These are phyloP conservation scores for Musa schizocarpa DNA, from an alignment of 176 grass and related monocot species.

Conservation along the genomic window DNA sequence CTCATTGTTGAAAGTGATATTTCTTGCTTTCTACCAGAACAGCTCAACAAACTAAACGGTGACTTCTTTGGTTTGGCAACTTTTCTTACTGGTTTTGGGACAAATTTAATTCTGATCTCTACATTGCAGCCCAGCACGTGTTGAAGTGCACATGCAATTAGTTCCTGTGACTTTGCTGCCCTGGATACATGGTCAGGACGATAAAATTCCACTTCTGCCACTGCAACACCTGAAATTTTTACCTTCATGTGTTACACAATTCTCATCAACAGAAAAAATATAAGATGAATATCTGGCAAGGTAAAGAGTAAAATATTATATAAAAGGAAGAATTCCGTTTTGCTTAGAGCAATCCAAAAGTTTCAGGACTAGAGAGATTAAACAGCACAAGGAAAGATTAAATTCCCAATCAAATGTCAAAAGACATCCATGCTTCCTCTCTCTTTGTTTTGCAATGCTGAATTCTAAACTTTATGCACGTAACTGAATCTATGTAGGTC, in stretches of 20 bases:
- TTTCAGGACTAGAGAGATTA: too few species aligned
- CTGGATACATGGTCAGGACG: slow-evolving; percentile 77
- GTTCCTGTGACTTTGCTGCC: slow-evolving; percentile 64
- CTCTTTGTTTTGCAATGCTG: neutral
- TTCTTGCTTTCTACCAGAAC: slow-evolving; percentile 88
- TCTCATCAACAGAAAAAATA: neutral
- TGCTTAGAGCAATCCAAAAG: too few species aligned
- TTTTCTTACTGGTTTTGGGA: slow-evolving; percentile 29
- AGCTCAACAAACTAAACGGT: slow-evolving; percentile 75
- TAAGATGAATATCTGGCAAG: too few species aligned
- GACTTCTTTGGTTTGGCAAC: slow-evolving; percentile 63
- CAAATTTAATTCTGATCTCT: slow-evolving; percentile 74
- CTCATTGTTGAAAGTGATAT: slow-evolving; percentile 58
- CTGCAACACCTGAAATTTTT: slow-evolving; percentile 62
- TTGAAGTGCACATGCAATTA: slow-evolving; percentile 58
- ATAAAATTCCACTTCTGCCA: slow-evolving; percentile 85
- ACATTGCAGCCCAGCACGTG: slow-evolving; percentile 82
- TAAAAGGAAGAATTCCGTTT: too few species aligned
- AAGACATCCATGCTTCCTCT: neutral
- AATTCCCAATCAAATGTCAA: neutral
- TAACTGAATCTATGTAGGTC: too few species aligned
- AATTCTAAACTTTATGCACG: neutral
- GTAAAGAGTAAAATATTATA: neutral
- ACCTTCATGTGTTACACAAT: slow-evolving; percentile 10
- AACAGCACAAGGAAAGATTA: too few species aligned